phyloP scores from a whole-genome alignment of 805 yeast genomes.

The Komagataella phaffii region DNA sequence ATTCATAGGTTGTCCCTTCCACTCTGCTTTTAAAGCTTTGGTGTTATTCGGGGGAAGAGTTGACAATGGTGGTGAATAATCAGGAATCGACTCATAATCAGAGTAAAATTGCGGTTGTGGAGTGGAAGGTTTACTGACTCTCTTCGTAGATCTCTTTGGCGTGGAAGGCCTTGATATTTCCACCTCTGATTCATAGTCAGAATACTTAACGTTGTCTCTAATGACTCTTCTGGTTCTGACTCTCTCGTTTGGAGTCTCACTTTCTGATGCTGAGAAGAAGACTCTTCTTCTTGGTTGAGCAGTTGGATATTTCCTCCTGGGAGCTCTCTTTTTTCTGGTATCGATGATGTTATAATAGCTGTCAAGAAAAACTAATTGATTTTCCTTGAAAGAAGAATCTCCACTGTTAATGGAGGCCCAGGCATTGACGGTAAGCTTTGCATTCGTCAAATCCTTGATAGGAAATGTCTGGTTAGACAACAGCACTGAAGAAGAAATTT shows the following conservation, averaged over 20 bases:
- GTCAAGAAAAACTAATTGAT: conserved; percentile 35
- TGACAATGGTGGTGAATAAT: conserved; percentile 61
- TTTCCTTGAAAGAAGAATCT: conserved; percentile 16
- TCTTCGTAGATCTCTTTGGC: conserved; percentile 21
- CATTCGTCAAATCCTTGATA: conserved; percentile 29
- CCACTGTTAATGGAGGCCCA: conserved; percentile 24
- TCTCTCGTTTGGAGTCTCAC: conserved; percentile 26
- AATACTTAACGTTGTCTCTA: conserved; percentile 22
- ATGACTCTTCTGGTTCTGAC: conserved; percentile 48
- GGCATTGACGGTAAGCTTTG: conserved; percentile 36
- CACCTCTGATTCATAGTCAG: conserved; percentile 14
- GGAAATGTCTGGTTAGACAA: conserved; percentile 21
- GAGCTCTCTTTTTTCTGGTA: conserved; percentile 4
- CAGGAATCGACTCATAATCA: conserved; percentile 64
- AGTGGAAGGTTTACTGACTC: conserved; percentile 21
- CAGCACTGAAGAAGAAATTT: not conserved
- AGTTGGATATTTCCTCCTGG: conserved; percentile 11
- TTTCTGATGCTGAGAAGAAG: conserved; percentile 9
- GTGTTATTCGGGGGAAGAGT: conserved; percentile 51
- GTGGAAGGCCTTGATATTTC: conserved; percentile 16
- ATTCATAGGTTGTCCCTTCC: conserved; percentile 99
- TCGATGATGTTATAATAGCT: conserved; percentile 30
- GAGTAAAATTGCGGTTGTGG: conserved; percentile 35
- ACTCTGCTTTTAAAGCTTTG: conserved; percentile 75
- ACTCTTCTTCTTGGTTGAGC: conserved; percentile 11